A percentile compares a stretch with the other conserved stretches of the same genome.
phyloP scores from a whole-genome alignment of 1,139 yeast genomes.

The Kluyveromyces marxianus region DNA sequence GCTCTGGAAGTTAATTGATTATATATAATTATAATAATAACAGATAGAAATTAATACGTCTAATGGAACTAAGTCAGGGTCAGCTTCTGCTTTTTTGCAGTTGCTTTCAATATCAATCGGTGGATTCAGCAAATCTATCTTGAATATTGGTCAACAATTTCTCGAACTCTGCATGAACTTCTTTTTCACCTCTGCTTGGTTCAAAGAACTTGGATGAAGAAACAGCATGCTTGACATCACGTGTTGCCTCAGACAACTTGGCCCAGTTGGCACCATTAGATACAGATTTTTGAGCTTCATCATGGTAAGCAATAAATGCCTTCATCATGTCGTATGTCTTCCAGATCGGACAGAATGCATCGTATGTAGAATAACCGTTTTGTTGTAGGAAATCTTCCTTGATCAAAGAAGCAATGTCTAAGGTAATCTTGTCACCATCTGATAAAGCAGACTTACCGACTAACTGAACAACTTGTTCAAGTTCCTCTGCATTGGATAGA shows the following conservation, averaged over 20 bases:
- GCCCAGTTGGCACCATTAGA: slow-evolving; percentile 94
- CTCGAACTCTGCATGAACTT: slow-evolving; percentile 69
- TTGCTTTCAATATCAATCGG: slow-evolving; percentile 77
- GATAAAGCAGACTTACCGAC: slow-evolving; percentile 98
- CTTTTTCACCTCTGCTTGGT: slow-evolving; percentile 85
- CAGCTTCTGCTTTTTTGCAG: too few relatives aligned
- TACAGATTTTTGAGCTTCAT: slow-evolving; percentile 96
- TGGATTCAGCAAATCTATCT: slow-evolving; percentile 91
- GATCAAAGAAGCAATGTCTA: slow-evolving; percentile 84
- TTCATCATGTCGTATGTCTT: slow-evolving; percentile 98
- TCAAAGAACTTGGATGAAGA: slow-evolving; percentile 93
- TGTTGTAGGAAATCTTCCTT: slow-evolving; percentile 98
- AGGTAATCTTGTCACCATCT: slow-evolving; percentile 90
- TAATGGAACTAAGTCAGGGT: too few relatives aligned
- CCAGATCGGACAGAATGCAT: slow-evolving; percentile 99
- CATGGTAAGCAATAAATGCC: slow-evolving; percentile 81
- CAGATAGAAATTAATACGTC: too few relatives aligned
- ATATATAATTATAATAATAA: too few relatives aligned
- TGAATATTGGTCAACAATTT: slow-evolving; percentile 66
- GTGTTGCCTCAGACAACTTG: slow-evolving; percentile 77
- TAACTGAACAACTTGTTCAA: slow-evolving; percentile 97
- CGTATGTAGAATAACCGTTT: slow-evolving; percentile 96
- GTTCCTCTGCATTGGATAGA: slow-evolving; percentile 91
- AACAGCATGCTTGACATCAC: slow-evolving; percentile 87
- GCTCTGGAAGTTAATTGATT: too few relatives aligned